A percentile compares a stretch with the other conserved stretches of the same genome.
These are phyloP conservation scores for Aspergillus sp. DNA, from an alignment of 2,329 filamentous ascomycete genomes.

Conservation along the genomic window DNA sequence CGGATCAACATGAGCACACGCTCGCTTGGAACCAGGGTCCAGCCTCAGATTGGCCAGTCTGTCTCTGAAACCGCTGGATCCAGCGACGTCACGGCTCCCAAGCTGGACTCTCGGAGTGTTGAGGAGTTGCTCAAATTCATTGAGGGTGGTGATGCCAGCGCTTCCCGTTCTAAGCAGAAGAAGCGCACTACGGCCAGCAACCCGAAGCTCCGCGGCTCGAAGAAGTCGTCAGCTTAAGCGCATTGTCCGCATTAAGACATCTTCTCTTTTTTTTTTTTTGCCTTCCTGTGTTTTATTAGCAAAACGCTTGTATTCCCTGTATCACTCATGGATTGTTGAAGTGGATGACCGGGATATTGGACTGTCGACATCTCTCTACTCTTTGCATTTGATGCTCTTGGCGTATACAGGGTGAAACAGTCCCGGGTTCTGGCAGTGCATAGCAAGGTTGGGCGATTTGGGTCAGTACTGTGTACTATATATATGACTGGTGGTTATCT, in stretches of 20 bases:
- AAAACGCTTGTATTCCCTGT: conserved; percentile 19
- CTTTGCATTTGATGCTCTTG: conserved; percentile 9
- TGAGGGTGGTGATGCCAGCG: conserved; percentile 53
- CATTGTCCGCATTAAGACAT: conserved; percentile 1
- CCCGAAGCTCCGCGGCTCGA: conserved; percentile 36
- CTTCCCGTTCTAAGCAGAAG: conserved; percentile 35
- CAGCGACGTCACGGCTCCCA: conserved; percentile 27
- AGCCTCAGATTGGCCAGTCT: conserved; percentile 54
- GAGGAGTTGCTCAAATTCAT: conserved; percentile 93
- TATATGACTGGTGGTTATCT: conserved; percentile 16
- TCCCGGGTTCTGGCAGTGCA: too few relatives aligned
- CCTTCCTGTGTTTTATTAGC: conserved; percentile 21
- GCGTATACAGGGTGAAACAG: too few relatives aligned
- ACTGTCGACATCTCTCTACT: conserved; percentile 31
- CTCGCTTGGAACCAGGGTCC: conserved; percentile 47
- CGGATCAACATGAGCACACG: conserved; percentile 60
- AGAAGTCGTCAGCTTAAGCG: conserved; percentile 27
- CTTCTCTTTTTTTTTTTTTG: conserved; percentile 13
- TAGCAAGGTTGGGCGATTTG: conserved; percentile 21
- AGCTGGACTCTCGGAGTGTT: conserved; percentile 70
- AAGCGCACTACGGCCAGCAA: conserved; percentile 35
- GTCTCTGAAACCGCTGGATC: conserved; percentile 40
- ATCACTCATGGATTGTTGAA: too few relatives aligned
- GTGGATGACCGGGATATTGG: conserved; percentile 8
- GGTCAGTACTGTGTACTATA: conserved; percentile 24